Evolutionary conservation across 441 rosid species (phyloP), one percentile per base, ranked within the genome.

Genomic region (Bocquillonia castaneifolia): DNA sequence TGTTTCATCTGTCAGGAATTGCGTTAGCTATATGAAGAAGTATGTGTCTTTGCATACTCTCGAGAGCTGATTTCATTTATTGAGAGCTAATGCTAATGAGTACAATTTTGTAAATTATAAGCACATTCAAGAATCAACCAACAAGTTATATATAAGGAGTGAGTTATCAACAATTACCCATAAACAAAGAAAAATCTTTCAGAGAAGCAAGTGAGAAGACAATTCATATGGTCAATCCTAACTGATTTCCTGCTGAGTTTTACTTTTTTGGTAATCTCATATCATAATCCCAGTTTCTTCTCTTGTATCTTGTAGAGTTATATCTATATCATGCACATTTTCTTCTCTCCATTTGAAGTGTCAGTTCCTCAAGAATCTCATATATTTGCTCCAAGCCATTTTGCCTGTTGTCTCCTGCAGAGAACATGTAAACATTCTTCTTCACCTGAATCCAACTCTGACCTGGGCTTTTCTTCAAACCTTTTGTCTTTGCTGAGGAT

Each of bases 381-480:
- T 70, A 73, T 57, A 83, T 74, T 45, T 77, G 74, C 28, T 71
- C 76, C 74, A 73, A 73, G 47, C 77, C 85, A n/a, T 42, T 72
- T 50, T 82, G 79, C 63, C 69, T 37, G 67, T 52, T 62, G 58
- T 75, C 74, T 28, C 82, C 89, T 25, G 92, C 85, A 10, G 79
- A 71, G 66, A 81, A 83, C 63, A 57, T 63, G 34, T 47, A 61
- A 23, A 77, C 63, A 42, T 70, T 76, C 64, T 74, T 79, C 64
- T 77, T 79, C 70, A 77, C 67, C 66, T 81, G 76, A 64, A 85
- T 78, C 83, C 86, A 82, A 71, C 86, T 80, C 77, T 76, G 82
- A 9, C 88, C 89, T 5, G 80, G 71, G 17, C 57, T 72, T 63
- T 85, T 85, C 81, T 76, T 80, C 34, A 85, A 68, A 5, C 85